Base-by-base conservation (phyloP, 306 rosid species). In the Sicyos baderoa region DNA sequence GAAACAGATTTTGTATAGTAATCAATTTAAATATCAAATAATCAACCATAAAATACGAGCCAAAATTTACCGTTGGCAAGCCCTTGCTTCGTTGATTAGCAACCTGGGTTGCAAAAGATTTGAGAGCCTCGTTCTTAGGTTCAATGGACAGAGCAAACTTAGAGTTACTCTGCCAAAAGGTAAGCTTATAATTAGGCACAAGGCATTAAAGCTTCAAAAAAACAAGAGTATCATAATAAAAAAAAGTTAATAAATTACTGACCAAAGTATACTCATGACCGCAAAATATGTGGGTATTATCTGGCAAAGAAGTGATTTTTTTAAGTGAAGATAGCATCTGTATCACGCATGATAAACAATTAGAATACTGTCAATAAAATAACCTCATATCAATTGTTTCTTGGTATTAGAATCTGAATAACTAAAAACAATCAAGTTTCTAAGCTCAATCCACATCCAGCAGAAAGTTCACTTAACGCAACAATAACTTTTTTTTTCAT, bases 261-360 rank as follows among this genome's bases (percentile, higher is more conserved):
- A 93, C 99, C 94, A 83, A 61, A 9, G 99, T 93, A 76, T 90
- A 84, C 50, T 90, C 96, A 59, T 93, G 99, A 73, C 99, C 95
- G 42, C 88, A 90, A 66, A 84, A 93, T 72, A 93, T 79, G 75
- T 71, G 83, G 22, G 99, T 93, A 72, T 82, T 80, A 11, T 93
- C 99, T 19, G 97, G 86, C 83, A 90, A 80, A 35, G 89, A 68
- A 82, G 29, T 76, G 74, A 93, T 86, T 89, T 83, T 93, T 75
- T 74, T 53, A 67, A 90, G 95, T 73, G 99, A 93, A 37, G 84
- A 76, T 35, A 80, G 72, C 99, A 93, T 90, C 99, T 93, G 91
- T 53, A 67, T 63, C 76, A 80, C 23, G 69, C 61, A 80, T 13
- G 57, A 51, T 54, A 52, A 75, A 25, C 66, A 18, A 35, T 70